Base-by-base conservation (phyloP, 2,329 filamentous ascomycete species). In the Exophiala mesophila region DNA sequence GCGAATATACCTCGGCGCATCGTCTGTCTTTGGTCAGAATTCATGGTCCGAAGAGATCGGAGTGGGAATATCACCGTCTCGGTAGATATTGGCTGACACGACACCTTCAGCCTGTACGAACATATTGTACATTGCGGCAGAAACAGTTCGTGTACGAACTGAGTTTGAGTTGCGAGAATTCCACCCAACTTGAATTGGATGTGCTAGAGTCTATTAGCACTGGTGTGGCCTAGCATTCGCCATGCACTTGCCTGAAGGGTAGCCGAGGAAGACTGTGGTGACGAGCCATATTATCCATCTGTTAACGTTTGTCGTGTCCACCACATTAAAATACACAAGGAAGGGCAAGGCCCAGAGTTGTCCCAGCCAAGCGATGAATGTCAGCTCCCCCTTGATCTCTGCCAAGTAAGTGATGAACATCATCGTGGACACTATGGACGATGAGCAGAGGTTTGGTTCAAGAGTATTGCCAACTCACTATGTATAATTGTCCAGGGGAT, bases 21-120 rank as follows among this genome's bases (percentile, higher is more conserved):
- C 77, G 42, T 70, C 44, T 47, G 43, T 7, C 12, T 6, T 12
- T 24, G 12, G 23, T 26, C 23, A 26, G 23, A 78, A 17, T 16
- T 31, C 73, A 60, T 81, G 80, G 8, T 77, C 77, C 0, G 76
- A n/a, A n/a, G n/a, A n/a, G n/a, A n/a, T n/a, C n/a, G n/a, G n/a
- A n/a, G n/a, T n/a, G n/a, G n/a, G n/a, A n/a, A n/a, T 28, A 34
- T 47, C 19, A 41, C 44, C 65, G 40, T 49, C 29, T 8, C 44
- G 58, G 43, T 64, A 65, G 20, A 64, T 62, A 30, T 64, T 66
- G 3, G 57, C 60, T 3, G 54, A 49, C 26, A 65, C 63, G 24
- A 67, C 61, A 10, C 48, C 55, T 4, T 54, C 58, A 5, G 54
- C 39, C 38, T 68, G 65, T 20, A 55, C 51, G 28, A 67, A 65